These are phyloP conservation scores for Mrakia blollopis DNA, from an alignment of 768 basidiomycete genomes.

Conservation along the genomic window DNA sequence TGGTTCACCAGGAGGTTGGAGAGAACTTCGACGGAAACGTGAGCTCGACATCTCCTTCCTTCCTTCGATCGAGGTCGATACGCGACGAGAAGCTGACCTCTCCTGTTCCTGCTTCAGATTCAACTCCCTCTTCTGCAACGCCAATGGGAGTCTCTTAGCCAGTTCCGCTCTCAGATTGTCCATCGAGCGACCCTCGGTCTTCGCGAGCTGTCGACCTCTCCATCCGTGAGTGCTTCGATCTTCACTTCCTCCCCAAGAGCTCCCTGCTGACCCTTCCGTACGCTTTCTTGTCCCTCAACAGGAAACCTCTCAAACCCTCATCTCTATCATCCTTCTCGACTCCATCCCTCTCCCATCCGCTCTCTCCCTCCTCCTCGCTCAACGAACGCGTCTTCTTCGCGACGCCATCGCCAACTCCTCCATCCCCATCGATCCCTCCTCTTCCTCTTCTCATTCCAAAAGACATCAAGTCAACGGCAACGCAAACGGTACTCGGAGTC, in stretches of 20 bases:
- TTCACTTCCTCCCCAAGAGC: background rate
- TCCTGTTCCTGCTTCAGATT: conserved; percentile 49
- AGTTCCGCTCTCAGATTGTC: conserved; percentile 81
- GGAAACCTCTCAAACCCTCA: conserved; percentile 70
- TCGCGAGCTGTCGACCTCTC: conserved; percentile 49
- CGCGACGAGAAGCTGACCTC: no score
- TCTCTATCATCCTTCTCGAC: conserved; percentile 84
- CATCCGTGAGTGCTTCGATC: background rate
- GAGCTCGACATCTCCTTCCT: background rate
- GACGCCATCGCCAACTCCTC: conserved; percentile 35
- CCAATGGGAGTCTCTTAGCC: conserved; percentile 86
- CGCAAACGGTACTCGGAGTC: background rate
- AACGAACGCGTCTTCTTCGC: conserved; percentile 47
- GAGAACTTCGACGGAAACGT: conserved; percentile 11
- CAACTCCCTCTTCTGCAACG: conserved; percentile 84
- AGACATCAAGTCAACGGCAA: background rate
- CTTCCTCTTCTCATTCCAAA: background rate
- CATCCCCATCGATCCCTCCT: background rate
- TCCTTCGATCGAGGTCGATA: background rate
- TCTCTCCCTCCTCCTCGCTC: conserved; percentile 62
- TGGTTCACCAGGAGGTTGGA: conserved; percentile 26
- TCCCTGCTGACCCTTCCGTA: background rate
- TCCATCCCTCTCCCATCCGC: conserved; percentile 72
- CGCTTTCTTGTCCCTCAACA: conserved; percentile 43
- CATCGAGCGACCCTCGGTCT: conserved; percentile 81